Evolutionary conservation across 768 basidiomycete genomes (phyloP), one percentile per base, ranked within the genome.

Genomic region (Xerocomus brunneocitrinus): DNA sequence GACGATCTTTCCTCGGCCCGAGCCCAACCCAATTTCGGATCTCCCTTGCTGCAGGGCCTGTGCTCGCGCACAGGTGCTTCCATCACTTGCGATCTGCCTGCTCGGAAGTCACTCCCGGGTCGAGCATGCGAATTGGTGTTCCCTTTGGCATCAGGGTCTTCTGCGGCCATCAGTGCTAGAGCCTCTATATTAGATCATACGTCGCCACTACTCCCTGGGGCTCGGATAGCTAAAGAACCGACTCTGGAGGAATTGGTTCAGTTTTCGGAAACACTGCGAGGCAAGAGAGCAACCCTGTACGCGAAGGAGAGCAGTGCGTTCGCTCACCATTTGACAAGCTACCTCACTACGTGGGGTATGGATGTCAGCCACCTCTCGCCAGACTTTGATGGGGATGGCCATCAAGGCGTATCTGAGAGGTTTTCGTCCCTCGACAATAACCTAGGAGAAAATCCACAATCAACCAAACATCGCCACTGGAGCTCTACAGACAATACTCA

Each of bases 261-360:
- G 12, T 98, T 98, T 70, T 83, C 86, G 8, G 91, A 92, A 58
- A 83, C 80, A 5, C 71, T 98, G 47, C 84, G 84, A 63, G 91
- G 93, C 13, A 91, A 86, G 71, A 86, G 81, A 60, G 95, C 88
- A 0, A 82, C 81, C 0, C 72, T 99, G 27, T 89, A 95, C 64
- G 91, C 95, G 7, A 86, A 83, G 62, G 80, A 91, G n/a, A 83
- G 80, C 58, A 90, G 91, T 38, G 82, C 85, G 3, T 99, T 98
- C 63, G 95, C 94, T 0, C 89, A 88, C 48, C 91, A 97, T 68
- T 75, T 99, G 34, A 94, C 94, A 25, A 89, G 88, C 60, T 97
- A 95, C 70, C 78, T 99, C 53, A 90, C 89, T 22, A 82, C 89
- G 5, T 98, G 95, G 95, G 94, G 95, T 12, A 81, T 98, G 85